These are phyloP conservation scores for Cercospora zeina DNA, from an alignment of 2,329 filamentous ascomycete genomes.

Conservation along the genomic window DNA sequence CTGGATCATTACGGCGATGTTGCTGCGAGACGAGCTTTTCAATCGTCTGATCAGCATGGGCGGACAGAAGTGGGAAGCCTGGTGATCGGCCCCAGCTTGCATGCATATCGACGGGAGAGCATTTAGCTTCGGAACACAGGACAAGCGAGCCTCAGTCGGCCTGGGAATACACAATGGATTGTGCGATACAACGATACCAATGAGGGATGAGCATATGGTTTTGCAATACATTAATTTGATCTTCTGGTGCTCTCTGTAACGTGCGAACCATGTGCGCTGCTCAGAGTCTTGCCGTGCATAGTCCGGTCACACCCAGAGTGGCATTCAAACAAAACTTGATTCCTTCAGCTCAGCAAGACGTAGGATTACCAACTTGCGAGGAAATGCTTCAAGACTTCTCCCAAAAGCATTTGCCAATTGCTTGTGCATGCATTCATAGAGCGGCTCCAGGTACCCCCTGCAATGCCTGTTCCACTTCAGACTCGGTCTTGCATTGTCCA, in stretches of 20 bases:
- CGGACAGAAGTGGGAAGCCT: slow-evolving; percentile 79
- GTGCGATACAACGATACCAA: slow-evolving; percentile 1
- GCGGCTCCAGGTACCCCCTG: not conserved
- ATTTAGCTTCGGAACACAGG: not conserved
- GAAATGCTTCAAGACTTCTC: not conserved
- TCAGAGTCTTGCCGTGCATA: too few species aligned
- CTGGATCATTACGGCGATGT: slow-evolving; percentile 68
- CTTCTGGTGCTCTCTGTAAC: not conserved
- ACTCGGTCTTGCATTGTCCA: not conserved
- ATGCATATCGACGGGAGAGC: slow-evolving; percentile 21
- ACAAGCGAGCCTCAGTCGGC: not conserved
- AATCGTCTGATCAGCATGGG: slow-evolving; percentile 76
- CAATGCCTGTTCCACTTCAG: not conserved
- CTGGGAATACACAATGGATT: not conserved
- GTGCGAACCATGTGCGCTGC: too few species aligned
- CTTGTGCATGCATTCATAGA: not conserved
- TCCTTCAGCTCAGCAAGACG: too few species aligned
- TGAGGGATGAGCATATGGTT: not conserved
- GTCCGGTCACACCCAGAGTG: too few species aligned
- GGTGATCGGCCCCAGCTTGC: slow-evolving; percentile 47
- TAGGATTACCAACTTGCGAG: not conserved
- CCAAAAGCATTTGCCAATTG: not conserved
- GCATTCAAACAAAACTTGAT: too few species aligned
- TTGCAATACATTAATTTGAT: not conserved
- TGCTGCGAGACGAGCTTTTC: slow-evolving; percentile 73